Percentiles rank a stretch among this genome's conserved stretches.
phyloP scores from a whole-genome alignment of 148 eudicot genomes.

The Salicornia ramosissima region DNA sequence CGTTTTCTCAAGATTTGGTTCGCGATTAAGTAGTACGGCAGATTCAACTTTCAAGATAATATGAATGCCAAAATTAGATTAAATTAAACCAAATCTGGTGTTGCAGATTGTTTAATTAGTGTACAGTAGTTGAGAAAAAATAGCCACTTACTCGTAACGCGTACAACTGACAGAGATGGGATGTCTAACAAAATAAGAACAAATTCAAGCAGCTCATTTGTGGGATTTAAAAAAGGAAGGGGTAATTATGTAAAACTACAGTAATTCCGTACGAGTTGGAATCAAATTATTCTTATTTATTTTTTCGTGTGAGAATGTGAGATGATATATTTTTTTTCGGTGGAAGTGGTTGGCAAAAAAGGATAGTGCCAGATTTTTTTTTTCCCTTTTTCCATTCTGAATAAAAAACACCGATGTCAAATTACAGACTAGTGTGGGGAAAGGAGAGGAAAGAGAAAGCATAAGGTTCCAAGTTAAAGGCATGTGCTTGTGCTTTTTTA shows the following conservation, averaged over 20 bases:
- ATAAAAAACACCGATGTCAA: neutral
- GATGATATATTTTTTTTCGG: neutral
- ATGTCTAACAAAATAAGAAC: neutral
- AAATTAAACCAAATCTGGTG: neutral
- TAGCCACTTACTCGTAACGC: no score
- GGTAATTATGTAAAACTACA: neutral
- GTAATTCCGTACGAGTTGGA: no score
- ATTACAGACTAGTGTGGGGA: neutral
- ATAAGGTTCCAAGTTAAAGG: constrained; percentile 2
- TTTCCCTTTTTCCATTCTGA: neutral
- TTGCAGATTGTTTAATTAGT: neutral
- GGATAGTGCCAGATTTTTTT: neutral
- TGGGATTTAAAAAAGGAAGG: neutral
- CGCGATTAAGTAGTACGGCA: neutral
- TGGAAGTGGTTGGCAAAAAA: neutral
- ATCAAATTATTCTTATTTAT: no score
- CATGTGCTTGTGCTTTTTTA: constrained; percentile 14
- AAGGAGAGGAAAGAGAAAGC: neutral
- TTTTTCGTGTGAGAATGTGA: no score
- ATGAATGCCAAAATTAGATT: neutral
- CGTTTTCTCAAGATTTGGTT: neutral
- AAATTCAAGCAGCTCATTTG: neutral
- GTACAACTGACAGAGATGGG: neutral
- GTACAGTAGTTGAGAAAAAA: no score
- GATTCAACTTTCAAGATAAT: no score